Evolutionary conservation across 768 basidiomycete genomes (phyloP), one percentile per base, ranked within the genome.

Genomic region (Xerocomellus chrysenteron): DNA sequence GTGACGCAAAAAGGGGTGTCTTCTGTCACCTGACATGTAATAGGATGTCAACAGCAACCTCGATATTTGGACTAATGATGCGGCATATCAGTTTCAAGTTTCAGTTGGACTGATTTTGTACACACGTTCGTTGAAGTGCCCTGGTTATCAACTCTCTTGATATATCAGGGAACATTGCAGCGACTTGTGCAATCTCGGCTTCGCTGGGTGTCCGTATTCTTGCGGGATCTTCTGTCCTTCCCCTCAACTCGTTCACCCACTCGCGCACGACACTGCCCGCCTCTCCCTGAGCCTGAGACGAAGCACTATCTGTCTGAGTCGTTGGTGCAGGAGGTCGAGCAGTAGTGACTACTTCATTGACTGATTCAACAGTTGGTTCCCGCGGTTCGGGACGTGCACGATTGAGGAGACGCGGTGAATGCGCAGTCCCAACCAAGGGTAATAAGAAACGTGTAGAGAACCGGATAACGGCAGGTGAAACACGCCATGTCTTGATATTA

Each of bases 161-260:
- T 30, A 90, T 66, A 66, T 89, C 83, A 21, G 94, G 93, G 68
- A 97, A 97, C 88, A 97, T 94, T 47, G 73, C 79, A 45, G 82
- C 81, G 52, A 95, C 64, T 46, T 90, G 84, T 9, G 76, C 70
- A 50, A 95, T 89, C 72, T 96, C 94, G 28, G 82, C 76, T 36
- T 92, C 89, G 26, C 80, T 80, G 2, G 92, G 89, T 12, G 85
- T 84, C 41, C 90, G 79, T 50, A 90, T 78, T 21, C 85, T 83
- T 32, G 81, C 78, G 19, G 78, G 74, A 44, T 80, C 79, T 19
- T 81, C 82, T 30, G 78, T 69, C 53, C 85, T 73, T 6, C 90
- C 89, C 2, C 89, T 90, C 62, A 93, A 71, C 61, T 90, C 89
- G 56, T 90, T 79, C 28, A 92, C 86, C 89, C 88, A 90, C 66